Conservation (phyloP, 768 basidiomycete species). For the Serendipita vermifera region DNA sequence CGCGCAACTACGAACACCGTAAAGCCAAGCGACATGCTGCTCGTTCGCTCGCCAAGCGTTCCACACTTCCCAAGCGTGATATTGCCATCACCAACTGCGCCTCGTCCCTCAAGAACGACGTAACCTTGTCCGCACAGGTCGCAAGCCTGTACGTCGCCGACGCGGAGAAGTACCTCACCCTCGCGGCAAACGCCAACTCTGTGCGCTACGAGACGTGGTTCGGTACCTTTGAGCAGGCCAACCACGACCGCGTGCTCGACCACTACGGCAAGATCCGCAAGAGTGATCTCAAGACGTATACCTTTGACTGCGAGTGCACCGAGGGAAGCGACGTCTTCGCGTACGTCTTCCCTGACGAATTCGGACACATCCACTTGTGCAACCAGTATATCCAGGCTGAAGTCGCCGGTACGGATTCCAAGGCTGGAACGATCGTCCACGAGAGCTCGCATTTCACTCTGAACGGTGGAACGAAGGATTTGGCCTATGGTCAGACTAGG, state of each 20-base stretch:
- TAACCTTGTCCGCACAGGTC: too few species aligned
- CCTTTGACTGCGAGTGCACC: conserved; percentile 14
- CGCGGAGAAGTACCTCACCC: too few species aligned
- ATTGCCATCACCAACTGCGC: too few species aligned
- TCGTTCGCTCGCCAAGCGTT: too few species aligned
- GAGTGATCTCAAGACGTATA: conserved; percentile 15
- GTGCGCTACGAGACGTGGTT: conserved; percentile 43
- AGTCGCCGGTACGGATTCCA: conserved; percentile 14
- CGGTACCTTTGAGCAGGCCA: conserved; percentile 29
- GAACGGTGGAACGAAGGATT: conserved; percentile 1
- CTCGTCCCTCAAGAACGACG: too few species aligned
- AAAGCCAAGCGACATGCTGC: too few species aligned
- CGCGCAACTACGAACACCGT: too few species aligned
- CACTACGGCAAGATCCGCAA: conserved; percentile 30
- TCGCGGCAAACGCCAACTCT: too few species aligned
- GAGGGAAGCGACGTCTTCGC: conserved; percentile 13
- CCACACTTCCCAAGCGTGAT: too few species aligned
- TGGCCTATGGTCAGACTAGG: conserved; percentile 7
- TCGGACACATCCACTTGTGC: conserved; percentile 8
- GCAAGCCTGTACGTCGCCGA: too few species aligned
- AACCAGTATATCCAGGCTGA: neutral
- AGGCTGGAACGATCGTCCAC: conserved; percentile 14
- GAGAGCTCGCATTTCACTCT: conserved; percentile 11
- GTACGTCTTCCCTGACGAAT: conserved; percentile 12
- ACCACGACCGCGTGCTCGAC: conserved; percentile 26